phyloP scores from a whole-genome alignment of 108 stramenopile genomes.

The Cylindrotheca closterium region DNA sequence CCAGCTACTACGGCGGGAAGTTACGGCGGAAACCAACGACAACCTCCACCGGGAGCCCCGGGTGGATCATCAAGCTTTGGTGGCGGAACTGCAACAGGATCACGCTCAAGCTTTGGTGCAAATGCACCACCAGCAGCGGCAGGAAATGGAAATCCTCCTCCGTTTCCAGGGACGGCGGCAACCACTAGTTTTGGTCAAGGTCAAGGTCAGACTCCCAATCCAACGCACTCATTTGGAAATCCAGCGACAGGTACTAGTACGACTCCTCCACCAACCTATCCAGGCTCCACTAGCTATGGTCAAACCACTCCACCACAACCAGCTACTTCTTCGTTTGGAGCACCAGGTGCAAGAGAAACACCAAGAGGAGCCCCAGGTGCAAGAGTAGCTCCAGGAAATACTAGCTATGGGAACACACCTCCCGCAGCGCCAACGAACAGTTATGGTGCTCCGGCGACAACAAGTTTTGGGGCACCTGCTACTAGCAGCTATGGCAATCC shows the following conservation, averaged over 20 bases:
- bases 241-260: not conserved
- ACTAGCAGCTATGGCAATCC: no score
- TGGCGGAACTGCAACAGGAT: no score
- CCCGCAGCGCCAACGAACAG: no score
- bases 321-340: no score
- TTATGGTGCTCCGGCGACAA: no score
- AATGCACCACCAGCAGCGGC: not conserved
- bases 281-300: not conserved
- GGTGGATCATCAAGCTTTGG: not conserved
- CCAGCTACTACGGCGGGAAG: not conserved
- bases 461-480: no score
- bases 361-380: no score
- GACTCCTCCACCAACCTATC: not conserved
- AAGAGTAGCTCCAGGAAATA: no score
- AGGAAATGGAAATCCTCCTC: not conserved
- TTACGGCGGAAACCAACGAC: not conserved
- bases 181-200: constrained; percentile 1
- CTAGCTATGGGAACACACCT: no score
- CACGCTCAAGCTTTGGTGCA: not conserved
- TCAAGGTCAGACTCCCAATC: not conserved
- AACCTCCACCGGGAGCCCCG: not conserved
- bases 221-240: not conserved
- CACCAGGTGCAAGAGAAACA: no score
- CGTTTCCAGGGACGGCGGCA: not conserved
- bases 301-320: not conserved